Base-by-base conservation (phyloP, 2,329 filamentous ascomycete genomes). In the Keithomyces neogunnii region DNA sequence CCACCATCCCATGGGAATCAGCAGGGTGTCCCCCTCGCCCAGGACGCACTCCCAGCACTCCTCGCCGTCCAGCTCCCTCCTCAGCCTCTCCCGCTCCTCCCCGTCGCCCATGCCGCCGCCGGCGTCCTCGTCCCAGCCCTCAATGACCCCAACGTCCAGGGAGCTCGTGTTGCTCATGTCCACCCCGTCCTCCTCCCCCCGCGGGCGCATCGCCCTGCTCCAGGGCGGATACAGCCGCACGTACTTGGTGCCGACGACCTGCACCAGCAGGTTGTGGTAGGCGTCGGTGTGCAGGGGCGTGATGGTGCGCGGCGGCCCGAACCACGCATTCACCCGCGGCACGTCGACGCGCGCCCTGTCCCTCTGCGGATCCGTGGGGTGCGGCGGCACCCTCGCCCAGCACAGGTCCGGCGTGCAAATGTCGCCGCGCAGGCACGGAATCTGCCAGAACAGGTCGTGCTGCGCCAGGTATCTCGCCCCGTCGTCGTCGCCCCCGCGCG, bases 1-100 rank as follows among this genome's bases (percentile, higher is more conserved):
- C 93, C 93, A 99, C 92, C 93, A 99, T 0, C 92, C 93, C 4
- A 89, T 77, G 0, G 93, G 93, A 49, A 99, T 88, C 64, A 96
- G 93, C 49, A 99, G 65, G 56, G 84, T 86, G 49, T 99, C 90
- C 0, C 92, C 93, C 1, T 87, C 85, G 32, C 78, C 81, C 5
- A 99, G 70, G 1, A 97, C 77, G 51, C 84, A 84, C 62, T 99
- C 93, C 35, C 87, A 69, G 63, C 86, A 92, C 50, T 78, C 72
- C 2, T 87, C 74, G 0, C 75, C 66, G 47, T 66, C 66, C 56
- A 95, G 88, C 0, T 69, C 69, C 60, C 47, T 62, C 59, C 53
- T 72, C 64, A 69, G 65, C 13, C 62, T 62, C 7, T 69, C 67
- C 2, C 71, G 66, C 2, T 69, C 73, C 26, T 59, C 59, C 60